Percentiles rank a stretch among this genome's conserved stretches.
Evolutionary conservation across 352 stramenopile genomes (phyloP).

Genomic region (Phytopythium sindhum): DNA sequence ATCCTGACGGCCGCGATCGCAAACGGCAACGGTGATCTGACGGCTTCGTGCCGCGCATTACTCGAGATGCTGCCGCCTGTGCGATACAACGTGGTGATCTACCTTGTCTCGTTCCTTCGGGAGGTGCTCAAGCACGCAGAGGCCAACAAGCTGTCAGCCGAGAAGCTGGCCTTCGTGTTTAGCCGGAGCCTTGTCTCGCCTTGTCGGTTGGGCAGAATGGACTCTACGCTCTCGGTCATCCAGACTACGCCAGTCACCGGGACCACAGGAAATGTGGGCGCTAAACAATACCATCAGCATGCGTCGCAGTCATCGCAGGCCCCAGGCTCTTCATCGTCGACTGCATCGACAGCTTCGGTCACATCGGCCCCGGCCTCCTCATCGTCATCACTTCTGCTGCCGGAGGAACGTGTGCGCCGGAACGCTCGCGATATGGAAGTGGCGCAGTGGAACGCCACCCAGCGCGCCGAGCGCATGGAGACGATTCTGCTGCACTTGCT

Average conservation of each 20-base stretch:
- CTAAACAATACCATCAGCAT: constrained; percentile 7
- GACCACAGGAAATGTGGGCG: not conserved
- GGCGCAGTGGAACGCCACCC: constrained; percentile 43
- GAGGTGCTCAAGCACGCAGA: constrained; percentile 84
- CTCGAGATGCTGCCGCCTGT: constrained; percentile 88
- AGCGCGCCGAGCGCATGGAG: constrained; percentile 72
- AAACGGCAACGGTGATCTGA: constrained; percentile 64
- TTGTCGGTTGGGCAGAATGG: constrained; percentile 21
- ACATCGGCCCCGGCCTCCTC: not conserved
- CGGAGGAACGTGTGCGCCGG: constrained; percentile 57
- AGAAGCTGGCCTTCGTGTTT: constrained; percentile 77
- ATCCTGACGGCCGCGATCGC: constrained; percentile 65
- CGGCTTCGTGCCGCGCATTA: constrained; percentile 67
- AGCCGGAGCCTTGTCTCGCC: constrained; percentile 63
- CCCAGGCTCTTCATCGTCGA: constrained; percentile 27
- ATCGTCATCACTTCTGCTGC: constrained; percentile 17
- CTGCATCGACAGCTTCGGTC: constrained; percentile 33
- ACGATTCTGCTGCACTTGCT: constrained; percentile 67
- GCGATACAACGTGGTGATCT: constrained; percentile 97
- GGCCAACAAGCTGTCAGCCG: constrained; percentile 64
- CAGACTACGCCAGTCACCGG: constrained; percentile 13
- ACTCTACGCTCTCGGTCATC: constrained; percentile 4
- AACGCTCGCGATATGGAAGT: constrained; percentile 51
- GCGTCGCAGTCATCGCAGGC: not conserved
- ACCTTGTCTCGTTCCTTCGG: constrained; percentile 95